These are phyloP conservation scores for Inosperma sp. DNA, from an alignment of 768 basidiomycete species.

Conservation along the genomic window DNA sequence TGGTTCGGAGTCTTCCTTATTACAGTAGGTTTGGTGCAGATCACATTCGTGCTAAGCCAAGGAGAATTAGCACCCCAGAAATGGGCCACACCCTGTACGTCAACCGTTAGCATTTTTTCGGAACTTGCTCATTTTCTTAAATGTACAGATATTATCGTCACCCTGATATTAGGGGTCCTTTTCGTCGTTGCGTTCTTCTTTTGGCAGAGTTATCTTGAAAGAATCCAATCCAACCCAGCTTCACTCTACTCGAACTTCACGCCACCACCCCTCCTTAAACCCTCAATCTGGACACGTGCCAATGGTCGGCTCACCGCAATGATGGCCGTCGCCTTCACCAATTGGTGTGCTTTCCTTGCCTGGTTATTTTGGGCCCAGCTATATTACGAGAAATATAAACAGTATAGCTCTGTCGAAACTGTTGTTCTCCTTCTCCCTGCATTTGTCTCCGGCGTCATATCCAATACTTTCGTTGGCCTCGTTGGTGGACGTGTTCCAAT, in stretches of 20 bases:
- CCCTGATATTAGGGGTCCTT: constrained; percentile 59
- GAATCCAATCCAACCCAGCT: constrained; percentile 24
- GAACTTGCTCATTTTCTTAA: neutral
- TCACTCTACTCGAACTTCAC: constrained; percentile 23
- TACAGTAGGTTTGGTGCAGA: constrained; percentile 60
- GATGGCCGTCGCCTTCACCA: constrained; percentile 55
- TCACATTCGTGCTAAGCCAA: constrained; percentile 71
- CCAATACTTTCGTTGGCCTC: constrained; percentile 61
- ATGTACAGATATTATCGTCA: constrained; percentile 58
- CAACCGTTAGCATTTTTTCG: neutral
- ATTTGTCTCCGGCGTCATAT: constrained; percentile 60
- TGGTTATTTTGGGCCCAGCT: constrained; percentile 55
- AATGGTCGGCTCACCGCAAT: constrained; percentile 59
- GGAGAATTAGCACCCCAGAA: constrained; percentile 52
- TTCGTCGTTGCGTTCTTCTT: constrained; percentile 51
- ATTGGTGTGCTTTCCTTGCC: constrained; percentile 53
- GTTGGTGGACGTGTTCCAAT: constrained; percentile 53
- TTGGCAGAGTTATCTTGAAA: constrained; percentile 66
- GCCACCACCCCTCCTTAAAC: constrained; percentile 62
- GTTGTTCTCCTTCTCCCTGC: constrained; percentile 70
- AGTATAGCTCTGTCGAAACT: constrained; percentile 50
- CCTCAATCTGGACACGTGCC: constrained; percentile 57
- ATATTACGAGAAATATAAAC: constrained; percentile 65
- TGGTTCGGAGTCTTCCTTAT: constrained; percentile 69
- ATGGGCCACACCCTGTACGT: constrained; percentile 51